Evolutionary conservation across 2,329 filamentous ascomycete genomes (phyloP).

Genomic region (Aquanectria penicillioides): DNA sequence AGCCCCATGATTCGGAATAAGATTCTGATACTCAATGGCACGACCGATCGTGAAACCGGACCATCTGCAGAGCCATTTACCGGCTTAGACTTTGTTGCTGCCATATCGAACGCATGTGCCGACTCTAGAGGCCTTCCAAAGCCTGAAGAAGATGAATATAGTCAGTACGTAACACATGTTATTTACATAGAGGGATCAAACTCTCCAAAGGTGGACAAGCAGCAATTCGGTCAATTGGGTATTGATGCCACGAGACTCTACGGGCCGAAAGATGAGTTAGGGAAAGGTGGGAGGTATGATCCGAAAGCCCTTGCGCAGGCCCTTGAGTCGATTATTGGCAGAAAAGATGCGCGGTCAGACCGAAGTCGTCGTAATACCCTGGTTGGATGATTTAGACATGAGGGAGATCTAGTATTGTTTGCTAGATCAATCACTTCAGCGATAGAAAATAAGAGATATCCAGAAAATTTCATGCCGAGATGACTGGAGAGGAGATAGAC

Average conservation of each 20-base stretch:
- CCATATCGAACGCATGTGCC: conserved; percentile 78
- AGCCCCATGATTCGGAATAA: conserved; percentile 67
- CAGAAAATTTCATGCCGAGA: too few species aligned
- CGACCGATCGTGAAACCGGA: conserved; percentile 86
- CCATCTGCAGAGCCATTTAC: conserved; percentile 72
- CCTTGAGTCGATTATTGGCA: conserved; percentile 80
- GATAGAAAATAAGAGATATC: too few species aligned
- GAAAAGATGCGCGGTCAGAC: conserved; percentile 49
- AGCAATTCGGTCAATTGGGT: conserved; percentile 70
- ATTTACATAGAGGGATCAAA: conserved; percentile 79
- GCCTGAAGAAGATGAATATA: conserved; percentile 60
- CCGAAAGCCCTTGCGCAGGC: conserved; percentile 77
- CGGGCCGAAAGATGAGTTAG: conserved; percentile 64
- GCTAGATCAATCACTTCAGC: too few species aligned
- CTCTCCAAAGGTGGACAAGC: conserved; percentile 76
- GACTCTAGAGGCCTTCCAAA: conserved; percentile 67
- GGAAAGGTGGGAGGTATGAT: conserved; percentile 73
- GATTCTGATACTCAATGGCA: conserved; percentile 86
- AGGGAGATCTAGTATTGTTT: neutral
- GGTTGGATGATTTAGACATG: conserved; percentile 39
- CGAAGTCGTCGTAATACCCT: conserved; percentile 58
- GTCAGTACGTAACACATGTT: conserved; percentile 82
- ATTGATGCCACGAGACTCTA: conserved; percentile 83
- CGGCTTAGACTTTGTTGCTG: conserved; percentile 83
- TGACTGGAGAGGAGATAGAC: too few species aligned